Conservation (phyloP, 2,329 filamentous ascomycete genomes). For the Arthrinium phaeospermum region DNA sequence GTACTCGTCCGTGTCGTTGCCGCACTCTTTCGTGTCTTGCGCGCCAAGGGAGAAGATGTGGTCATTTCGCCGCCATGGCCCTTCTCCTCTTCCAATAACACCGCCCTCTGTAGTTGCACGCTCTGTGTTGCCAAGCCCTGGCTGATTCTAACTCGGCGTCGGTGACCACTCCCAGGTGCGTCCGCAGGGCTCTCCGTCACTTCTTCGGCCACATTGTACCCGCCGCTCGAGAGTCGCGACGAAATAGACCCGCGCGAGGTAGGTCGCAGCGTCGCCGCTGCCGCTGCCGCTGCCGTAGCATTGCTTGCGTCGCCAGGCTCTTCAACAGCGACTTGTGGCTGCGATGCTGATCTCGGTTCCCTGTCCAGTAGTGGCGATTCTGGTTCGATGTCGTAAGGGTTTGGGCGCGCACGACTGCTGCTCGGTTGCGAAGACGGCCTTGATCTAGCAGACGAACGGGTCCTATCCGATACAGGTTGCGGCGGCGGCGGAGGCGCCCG, state of each 20-base stretch:
- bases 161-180: conserved; percentile 61
- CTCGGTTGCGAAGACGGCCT: conserved; percentile 27
- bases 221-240: conserved; percentile 29
- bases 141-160: conserved; percentile 46
- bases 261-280: conserved; percentile 26
- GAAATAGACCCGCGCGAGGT: conserved; percentile 28
- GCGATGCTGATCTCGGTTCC: not conserved
- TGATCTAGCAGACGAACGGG: conserved; percentile 28
- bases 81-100: conserved; percentile 43
- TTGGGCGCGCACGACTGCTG: conserved; percentile 20
- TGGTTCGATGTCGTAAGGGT: conserved; percentile 29
- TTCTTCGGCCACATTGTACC: conserved; percentile 43
- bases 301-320: conserved; percentile 23
- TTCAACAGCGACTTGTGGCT: conserved; percentile 18
- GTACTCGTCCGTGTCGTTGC: conserved; percentile 32
- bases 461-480: conserved; percentile 3
- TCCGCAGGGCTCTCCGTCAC: conserved; percentile 59
- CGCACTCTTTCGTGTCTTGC: conserved; percentile 47
- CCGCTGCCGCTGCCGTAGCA: conserved; percentile 25
- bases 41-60: conserved; percentile 50
- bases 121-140: conserved; percentile 45
- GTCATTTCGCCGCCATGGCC: conserved; percentile 37
- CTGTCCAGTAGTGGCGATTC: conserved; percentile 12
- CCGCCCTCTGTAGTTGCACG: conserved; percentile 48
- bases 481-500: conserved; percentile 26